Conservation (phyloP, 768 basidiomycete genomes). For the Leucosporidium creatinivorum region DNA sequence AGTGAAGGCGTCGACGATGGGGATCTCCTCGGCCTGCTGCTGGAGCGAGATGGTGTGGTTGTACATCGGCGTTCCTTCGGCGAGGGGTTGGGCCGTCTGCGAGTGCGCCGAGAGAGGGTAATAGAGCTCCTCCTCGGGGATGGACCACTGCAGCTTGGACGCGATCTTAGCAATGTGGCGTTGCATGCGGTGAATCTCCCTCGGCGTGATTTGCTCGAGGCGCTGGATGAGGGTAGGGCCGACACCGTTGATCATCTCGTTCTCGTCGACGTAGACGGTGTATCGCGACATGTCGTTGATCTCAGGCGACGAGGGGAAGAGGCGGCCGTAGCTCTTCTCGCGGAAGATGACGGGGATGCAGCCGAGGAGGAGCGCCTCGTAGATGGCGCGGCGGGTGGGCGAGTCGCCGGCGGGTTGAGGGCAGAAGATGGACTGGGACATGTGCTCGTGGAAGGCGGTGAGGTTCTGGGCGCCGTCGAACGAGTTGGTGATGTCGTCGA, state of each 20-base stretch:
- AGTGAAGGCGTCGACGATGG: conserved; percentile 20
- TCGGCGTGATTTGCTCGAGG: conserved; percentile 9
- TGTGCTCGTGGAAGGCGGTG: conserved; percentile 29
- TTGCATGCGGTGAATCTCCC: conserved; percentile 19
- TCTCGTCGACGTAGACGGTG: conserved; percentile 31
- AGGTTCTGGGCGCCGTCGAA: conserved; percentile 28
- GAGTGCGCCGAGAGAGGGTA: not conserved
- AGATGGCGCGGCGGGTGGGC: conserved; percentile 27
- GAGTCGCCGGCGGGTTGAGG: conserved; percentile 30
- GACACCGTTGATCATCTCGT: conserved; percentile 16
- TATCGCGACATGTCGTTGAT: conserved; percentile 28
- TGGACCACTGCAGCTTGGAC: conserved; percentile 16
- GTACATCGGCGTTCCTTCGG: conserved; percentile 2
- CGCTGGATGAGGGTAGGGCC: conserved; percentile 20
- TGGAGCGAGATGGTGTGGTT: conserved; percentile 2
- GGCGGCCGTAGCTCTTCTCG: conserved; percentile 24
- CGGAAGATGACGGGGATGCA: conserved; percentile 35
- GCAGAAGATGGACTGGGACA: conserved; percentile 28
- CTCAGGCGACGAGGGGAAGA: conserved; percentile 29
- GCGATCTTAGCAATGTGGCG: conserved; percentile 19
- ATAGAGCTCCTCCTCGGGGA: conserved; percentile 13
- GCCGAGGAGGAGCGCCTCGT: conserved; percentile 30
- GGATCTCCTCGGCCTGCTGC: not conserved
- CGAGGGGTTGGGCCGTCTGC: not conserved
- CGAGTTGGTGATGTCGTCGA: conserved; percentile 28